Evolutionary conservation across 345 rosid species (phyloP).

Genomic region (Eucalyptus brandiana): DNA sequence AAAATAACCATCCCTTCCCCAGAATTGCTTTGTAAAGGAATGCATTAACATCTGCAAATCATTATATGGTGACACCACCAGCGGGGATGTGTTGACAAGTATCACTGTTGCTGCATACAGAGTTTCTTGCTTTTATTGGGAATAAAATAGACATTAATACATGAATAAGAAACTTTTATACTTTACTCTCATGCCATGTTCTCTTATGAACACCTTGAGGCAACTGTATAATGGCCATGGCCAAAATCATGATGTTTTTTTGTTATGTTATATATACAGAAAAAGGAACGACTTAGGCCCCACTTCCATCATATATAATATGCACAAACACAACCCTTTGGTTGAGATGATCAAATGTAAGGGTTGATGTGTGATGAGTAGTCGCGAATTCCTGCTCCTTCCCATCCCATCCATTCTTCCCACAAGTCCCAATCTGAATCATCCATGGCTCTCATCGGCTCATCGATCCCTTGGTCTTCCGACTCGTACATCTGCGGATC

Average conservation of each 20-base stretch:
- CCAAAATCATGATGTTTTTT: neutral
- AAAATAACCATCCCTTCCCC: neutral
- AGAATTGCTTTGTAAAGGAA: neutral
- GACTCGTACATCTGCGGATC: constrained; percentile 10
- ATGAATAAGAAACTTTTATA: neutral
- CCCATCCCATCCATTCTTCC: constrained; percentile 99
- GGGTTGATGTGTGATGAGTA: constrained; percentile 82
- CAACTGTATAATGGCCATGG: neutral
- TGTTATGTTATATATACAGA: neutral
- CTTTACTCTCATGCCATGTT: neutral
- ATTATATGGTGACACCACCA: neutral
- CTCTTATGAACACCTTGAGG: neutral
- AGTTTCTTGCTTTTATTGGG: neutral
- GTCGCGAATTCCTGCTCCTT: constrained; percentile 82
- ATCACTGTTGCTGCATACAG: neutral
- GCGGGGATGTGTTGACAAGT: neutral
- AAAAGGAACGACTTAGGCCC: neutral
- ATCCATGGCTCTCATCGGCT: constrained; percentile 41
- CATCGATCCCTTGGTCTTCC: constrained; percentile 24
- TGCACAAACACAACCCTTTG: neutral
- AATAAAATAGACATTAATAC: neutral
- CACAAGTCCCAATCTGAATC: constrained; percentile 71
- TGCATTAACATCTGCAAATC: neutral
- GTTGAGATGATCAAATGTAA: constrained; percentile 22
- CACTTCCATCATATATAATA: neutral